phyloP scores from a whole-genome alignment of 192 early-diverging fungal species.

The Phycomyces blakesleeanus region DNA sequence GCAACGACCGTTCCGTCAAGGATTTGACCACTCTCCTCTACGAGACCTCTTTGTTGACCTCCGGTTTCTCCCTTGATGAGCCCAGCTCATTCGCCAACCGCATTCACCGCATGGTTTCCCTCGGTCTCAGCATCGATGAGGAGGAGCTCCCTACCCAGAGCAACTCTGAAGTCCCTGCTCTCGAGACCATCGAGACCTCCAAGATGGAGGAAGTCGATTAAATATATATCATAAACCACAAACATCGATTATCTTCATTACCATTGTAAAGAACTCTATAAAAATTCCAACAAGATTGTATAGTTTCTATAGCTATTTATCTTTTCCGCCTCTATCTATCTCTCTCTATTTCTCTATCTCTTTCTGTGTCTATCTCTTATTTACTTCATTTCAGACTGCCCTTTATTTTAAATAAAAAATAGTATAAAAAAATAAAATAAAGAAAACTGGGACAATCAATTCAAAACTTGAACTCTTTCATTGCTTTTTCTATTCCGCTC shows the following conservation, averaged over 20 bases:
- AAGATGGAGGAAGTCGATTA: conserved; percentile 75
- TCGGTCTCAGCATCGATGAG: conserved; percentile 94
- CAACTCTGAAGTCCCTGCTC: conserved; percentile 33
- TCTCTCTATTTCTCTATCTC: background rate
- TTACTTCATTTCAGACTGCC: background rate
- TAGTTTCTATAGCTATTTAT: background rate
- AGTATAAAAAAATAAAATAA: background rate
- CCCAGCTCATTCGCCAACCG: conserved; percentile 87
- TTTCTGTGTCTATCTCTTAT: background rate
- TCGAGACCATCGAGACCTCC: conserved; percentile 50
- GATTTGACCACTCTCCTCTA: conserved; percentile 92
- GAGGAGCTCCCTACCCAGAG: conserved; percentile 37
- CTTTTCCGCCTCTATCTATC: background rate
- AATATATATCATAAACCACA: conserved; percentile 13
- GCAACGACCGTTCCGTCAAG: conserved; percentile 99
- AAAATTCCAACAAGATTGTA: background rate
- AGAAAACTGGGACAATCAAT: no score
- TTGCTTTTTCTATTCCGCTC: conserved; percentile 1
- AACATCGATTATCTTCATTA: background rate
- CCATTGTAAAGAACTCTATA: background rate
- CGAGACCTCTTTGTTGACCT: conserved; percentile 92
- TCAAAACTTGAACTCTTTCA: no score
- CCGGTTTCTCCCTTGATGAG: conserved; percentile 97
- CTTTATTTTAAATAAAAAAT: no score
- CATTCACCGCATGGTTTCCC: conserved; percentile 99